These are phyloP conservation scores for Fusarium buxicola DNA, from an alignment of 2,329 filamentous ascomycete species.

Conservation along the genomic window DNA sequence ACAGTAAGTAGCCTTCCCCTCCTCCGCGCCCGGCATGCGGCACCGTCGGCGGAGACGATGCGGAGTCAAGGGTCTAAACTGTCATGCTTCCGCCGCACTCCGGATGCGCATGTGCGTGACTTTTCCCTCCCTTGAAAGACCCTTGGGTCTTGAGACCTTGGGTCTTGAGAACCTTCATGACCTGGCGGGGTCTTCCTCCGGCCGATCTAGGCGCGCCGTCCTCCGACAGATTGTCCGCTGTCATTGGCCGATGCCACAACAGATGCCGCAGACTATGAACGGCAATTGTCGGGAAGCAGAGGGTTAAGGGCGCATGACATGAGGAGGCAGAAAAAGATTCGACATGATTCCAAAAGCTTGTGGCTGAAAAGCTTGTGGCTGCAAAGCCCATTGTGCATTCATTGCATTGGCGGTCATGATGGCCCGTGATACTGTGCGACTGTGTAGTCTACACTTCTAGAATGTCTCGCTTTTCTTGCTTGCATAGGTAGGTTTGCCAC, in stretches of 20 bases:
- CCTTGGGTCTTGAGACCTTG: not conserved
- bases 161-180: slow-evolving; percentile 4
- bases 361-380: slow-evolving; percentile 8
- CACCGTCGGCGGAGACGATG: slow-evolving; percentile 22
- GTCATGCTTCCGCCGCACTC: slow-evolving; percentile 16
- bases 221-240: not conserved
- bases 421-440: no score
- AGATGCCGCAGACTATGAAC: slow-evolving; percentile 24
- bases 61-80: slow-evolving; percentile 20
- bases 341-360: slow-evolving; percentile 29
- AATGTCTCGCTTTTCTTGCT: slow-evolving; percentile 2
- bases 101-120: slow-evolving; percentile 18
- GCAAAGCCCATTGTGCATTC: no score
- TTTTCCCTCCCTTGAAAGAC: not conserved
- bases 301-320: slow-evolving; percentile 18
- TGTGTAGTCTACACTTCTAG: not conserved
- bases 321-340: not conserved
- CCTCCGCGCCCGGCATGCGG: slow-evolving; percentile 29
- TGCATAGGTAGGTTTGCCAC: slow-evolving; percentile 15
- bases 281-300: slow-evolving; percentile 41
- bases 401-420: no score
- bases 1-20: slow-evolving; percentile 16
- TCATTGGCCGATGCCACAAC: slow-evolving; percentile 16
- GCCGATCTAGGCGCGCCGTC: slow-evolving; percentile 25
- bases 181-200: slow-evolving; percentile 15